Conservation (phyloP, 2,329 filamentous ascomycete genomes). For the Lasiodiplodia sp. region DNA sequence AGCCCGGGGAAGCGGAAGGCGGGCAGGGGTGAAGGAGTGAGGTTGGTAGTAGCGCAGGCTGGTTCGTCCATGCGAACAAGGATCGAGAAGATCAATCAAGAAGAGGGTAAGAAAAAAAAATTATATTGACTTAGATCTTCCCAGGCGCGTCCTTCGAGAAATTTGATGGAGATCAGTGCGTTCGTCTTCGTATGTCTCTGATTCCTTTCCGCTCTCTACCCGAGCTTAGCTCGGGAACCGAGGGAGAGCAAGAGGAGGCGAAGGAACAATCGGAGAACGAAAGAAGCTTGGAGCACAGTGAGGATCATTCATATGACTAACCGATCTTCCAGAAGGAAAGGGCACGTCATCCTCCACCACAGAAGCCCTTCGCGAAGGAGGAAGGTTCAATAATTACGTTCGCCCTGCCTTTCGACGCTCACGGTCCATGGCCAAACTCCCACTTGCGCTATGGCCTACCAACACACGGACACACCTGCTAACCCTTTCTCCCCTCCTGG, state of each 20-base stretch:
- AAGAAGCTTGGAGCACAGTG: background rate
- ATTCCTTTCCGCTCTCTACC: background rate
- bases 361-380: background rate
- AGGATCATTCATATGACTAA: background rate
- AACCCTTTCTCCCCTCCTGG: background rate
- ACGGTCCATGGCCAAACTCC: background rate
- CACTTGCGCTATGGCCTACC: background rate
- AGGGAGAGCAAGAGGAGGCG: background rate
- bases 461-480: background rate
- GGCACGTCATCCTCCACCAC: background rate
- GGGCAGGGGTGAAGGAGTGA: background rate
- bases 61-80: background rate
- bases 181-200: background rate
- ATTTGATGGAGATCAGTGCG: constrained; percentile 1
- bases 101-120: background rate
- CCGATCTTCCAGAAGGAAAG: background rate
- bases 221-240: background rate
- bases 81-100: background rate
- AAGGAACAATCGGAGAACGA: background rate
- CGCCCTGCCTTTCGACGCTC: background rate
- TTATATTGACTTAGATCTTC: background rate
- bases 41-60: background rate
- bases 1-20: constrained; percentile 1
- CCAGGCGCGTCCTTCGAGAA: background rate
- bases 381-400: background rate